Base-by-base conservation (phyloP, 495 filamentous ascomycete species). In the Daldinia loculata region DNA sequence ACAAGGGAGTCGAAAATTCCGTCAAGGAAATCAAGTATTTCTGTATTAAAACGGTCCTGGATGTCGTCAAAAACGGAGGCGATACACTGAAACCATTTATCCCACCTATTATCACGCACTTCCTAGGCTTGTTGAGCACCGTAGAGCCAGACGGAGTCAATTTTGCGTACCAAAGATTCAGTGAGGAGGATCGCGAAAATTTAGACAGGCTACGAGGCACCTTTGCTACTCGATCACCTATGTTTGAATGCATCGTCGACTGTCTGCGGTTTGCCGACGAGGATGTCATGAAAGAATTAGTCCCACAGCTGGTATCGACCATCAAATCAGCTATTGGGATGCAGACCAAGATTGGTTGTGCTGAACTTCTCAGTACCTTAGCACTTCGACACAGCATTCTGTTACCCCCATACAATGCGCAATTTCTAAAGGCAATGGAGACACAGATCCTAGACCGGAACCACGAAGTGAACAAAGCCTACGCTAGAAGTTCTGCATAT, bases 161-260 rank as follows among this genome's bases (percentile, higher is more conserved):
- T 72, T 98, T 97, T 75, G 82, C 97, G 61, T 93, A 97, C 80
- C 87, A 97, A 67, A 94, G 95, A 70, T 92, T 93, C 0, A 88
- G 90, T 38, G 93, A 95, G 64, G 97, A 97, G 70, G 91, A 92
- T 59, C 82, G 93, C 19, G 91, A 97, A 61, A 85, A 88, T 70
- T 93, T 99, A 64, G 95, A 99, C 80, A 92, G 91, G 73, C 86
- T 91, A 77, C 87, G 95, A 57, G 85, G 93, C 36, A 88, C 84
- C n/a, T 89, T 86, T 74, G 91, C 97, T 19, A 90, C 92, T 29
- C 86, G 86, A 11, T 95, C 92, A n/a, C 94, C 95, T 1, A 89
- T 98, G 77, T 94, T 93, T 82, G 95, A 98, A 79, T 93, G 93
- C 22, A 93, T 98, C 72, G 93, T 97, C 64, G 87, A 93, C 73